A percentile compares a stretch with the other conserved stretches of the same genome.
phyloP scores from a whole-genome alignment of 306 rosid genomes.

The Cucumis melo region DNA sequence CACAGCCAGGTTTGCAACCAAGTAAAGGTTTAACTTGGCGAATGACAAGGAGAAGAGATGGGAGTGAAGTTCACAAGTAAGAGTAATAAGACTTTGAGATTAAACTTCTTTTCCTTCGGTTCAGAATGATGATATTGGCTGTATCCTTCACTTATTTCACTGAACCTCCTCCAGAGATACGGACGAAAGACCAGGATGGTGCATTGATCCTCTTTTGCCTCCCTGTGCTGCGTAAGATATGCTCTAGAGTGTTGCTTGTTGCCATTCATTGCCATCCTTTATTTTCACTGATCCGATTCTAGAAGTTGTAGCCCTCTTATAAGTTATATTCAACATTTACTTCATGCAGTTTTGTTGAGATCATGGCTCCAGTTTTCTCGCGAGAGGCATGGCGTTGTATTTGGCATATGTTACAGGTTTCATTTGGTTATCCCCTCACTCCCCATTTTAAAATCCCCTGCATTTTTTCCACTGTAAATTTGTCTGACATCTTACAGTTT shows the following conservation, averaged over 20 bases:
- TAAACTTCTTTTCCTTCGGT: not conserved
- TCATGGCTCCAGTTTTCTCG: constrained; percentile 97
- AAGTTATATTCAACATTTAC: not conserved
- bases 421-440: not conserved
- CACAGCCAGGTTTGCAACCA: constrained; percentile 98
- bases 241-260: not conserved
- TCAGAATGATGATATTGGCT: not conserved
- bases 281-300: not conserved
- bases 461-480: not conserved
- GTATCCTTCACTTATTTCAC: not conserved
- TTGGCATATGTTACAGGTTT: constrained; percentile 95
- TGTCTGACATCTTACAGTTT: not conserved
- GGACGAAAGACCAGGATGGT: constrained; percentile 91
- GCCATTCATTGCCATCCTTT: not conserved
- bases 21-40: constrained; percentile 83
- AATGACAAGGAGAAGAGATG: constrained; percentile 93
- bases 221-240: constrained; percentile 91
- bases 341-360: constrained; percentile 95
- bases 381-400: constrained; percentile 98
- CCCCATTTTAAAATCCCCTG: constrained; percentile 1
- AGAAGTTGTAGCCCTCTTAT: not conserved
- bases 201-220: constrained; percentile 82
- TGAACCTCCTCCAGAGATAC: constrained; percentile 42
- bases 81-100: constrained; percentile 11
- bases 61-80: constrained; percentile 92